Percentiles rank a stretch among this genome's conserved stretches.
These are phyloP conservation scores for Rhodotorula sp. DNA, from an alignment of 1,284 basidiomycete species.

Conservation along the genomic window DNA sequence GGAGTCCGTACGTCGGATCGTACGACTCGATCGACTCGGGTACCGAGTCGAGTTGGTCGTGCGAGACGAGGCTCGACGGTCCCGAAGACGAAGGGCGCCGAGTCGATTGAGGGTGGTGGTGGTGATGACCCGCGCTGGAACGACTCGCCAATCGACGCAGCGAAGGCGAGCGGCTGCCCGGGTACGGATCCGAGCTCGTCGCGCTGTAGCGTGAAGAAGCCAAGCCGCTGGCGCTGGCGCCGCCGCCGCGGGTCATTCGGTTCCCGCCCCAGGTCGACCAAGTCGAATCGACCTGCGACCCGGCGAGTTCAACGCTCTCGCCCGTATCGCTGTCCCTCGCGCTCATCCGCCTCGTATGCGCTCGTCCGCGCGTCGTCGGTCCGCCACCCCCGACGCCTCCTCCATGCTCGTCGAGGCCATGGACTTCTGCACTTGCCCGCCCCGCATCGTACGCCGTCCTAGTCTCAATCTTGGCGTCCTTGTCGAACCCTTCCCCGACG, in stretches of 20 bases:
- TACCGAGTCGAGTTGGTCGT: constrained; percentile 48
- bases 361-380: constrained; percentile 2
- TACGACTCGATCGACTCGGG: constrained; percentile 81
- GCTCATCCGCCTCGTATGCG: constrained; percentile 20
- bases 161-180: constrained; percentile 9
- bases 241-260: background rate
- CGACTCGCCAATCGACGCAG: constrained; percentile 13
- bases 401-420: background rate
- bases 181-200: background rate
- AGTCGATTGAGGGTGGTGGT: background rate
- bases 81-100: background rate
- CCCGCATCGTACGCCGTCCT: constrained; percentile 59
- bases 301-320: constrained; percentile 32
- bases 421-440: background rate
- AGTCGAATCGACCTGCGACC: constrained; percentile 15
- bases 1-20: constrained; percentile 96
- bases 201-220: background rate
- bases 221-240: background rate
- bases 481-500: constrained; percentile 54
- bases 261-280: constrained; percentile 26
- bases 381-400: background rate
- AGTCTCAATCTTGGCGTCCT: constrained; percentile 66
- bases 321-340: constrained; percentile 22
- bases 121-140: background rate
- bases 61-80: constrained; percentile 5